Evolutionary conservation across 2,329 filamentous ascomycete genomes (phyloP), one percentile per base, ranked within the genome.

Genomic region (Aspergillus spinulosporus): DNA sequence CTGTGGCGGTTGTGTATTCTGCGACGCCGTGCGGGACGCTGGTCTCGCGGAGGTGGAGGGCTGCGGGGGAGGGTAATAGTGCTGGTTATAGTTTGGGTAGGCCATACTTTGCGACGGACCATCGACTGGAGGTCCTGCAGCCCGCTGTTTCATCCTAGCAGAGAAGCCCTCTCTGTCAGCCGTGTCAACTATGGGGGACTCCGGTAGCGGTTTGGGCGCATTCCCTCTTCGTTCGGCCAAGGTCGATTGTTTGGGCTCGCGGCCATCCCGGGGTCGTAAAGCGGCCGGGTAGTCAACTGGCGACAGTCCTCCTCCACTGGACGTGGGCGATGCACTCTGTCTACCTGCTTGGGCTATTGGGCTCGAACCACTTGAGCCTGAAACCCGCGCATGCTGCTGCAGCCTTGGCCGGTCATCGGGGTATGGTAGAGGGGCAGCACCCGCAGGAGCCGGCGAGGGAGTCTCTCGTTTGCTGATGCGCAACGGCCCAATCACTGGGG

Each of bases 401-500:
- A 60, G 76, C 63, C 66, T 65, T 47, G 69, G 68, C 28, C 70
- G 84, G 69, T 90, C 87, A 65, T 89, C 86, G 40, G 90, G 89
- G 66, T 92, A 94, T 0, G 87, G 86, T 26, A 90, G 77, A 59
- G 83, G 76, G 56, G 81, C 39, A 36, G 46, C 88, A 54, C 80
- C 74, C 66, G 68, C 72, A 67, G 70, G 68, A 29, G 72, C 71
- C 36, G 84, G 84, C 51, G 80, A 80, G 32, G 87, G 83, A 56
- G 86, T 88, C 65, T 86, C 84, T 55, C 87, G 85, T 74, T 95
- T 95, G 78, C 87, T 88, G 72, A 96, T 95, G 68, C 90, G 85
- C 74, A 96, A 76, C 58, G 92, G 92, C 67, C 89, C 89, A 64
- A 96, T 84, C n/a, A 89, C 90, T 56, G 91, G 89, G 66, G 89